Evolutionary conservation across 1,284 basidiomycete genomes (phyloP).

Genomic region (Austroboletus rostrupii): DNA sequence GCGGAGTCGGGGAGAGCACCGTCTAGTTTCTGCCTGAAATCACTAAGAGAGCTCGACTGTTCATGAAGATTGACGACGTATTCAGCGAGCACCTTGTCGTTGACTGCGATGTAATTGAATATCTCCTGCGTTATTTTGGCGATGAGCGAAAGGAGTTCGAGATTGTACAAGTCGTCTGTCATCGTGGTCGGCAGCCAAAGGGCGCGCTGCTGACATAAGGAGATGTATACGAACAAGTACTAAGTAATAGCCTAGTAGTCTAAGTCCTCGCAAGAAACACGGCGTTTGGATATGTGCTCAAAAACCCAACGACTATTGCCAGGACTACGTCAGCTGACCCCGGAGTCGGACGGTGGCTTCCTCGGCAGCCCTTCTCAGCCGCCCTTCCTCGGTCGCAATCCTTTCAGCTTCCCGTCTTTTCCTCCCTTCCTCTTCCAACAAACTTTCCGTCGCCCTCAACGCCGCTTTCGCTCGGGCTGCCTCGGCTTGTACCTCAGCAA

Average conservation of each 20-base stretch:
- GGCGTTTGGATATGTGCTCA: neutral
- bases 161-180: conserved; percentile 82
- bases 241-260: too few species aligned
- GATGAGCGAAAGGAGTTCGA: conserved; percentile 87
- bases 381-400: conserved; percentile 46
- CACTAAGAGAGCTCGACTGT: conserved; percentile 65
- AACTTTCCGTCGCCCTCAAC: conserved; percentile 49
- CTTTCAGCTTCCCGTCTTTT: conserved; percentile 57
- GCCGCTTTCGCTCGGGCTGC: conserved; percentile 48
- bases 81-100: conserved; percentile 92
- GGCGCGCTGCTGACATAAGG: conserved; percentile 20
- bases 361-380: conserved; percentile 48
- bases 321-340: conserved; percentile 9
- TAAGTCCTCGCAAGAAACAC: too few species aligned
- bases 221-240: too few species aligned
- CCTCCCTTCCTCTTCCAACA: conserved; percentile 56
- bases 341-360: conserved; percentile 33
- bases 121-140: conserved; percentile 89
- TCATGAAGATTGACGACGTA: conserved; percentile 94
- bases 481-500: conserved; percentile 59
- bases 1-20: conserved; percentile 89
- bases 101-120: conserved; percentile 78
- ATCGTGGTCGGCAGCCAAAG: conserved; percentile 34
- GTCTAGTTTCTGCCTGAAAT: conserved; percentile 82
- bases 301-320: neutral